Evolutionary conservation across 1,284 basidiomycete species (phyloP).

Genomic region (Trametes versicolor): DNA sequence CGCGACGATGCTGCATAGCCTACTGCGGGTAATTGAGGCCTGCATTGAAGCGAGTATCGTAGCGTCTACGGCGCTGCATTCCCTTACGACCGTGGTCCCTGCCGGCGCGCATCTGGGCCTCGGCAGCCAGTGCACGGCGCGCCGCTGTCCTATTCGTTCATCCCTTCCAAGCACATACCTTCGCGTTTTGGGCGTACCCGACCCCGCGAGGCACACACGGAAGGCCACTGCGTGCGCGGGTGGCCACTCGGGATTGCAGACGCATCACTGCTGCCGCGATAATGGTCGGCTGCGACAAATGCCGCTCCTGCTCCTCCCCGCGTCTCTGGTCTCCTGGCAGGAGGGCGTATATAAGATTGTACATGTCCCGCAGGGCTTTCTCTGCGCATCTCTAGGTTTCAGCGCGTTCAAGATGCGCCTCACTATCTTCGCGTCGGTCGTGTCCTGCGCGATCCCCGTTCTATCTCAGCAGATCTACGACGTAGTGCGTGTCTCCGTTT

Average conservation of each 20-base stretch:
- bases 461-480: constrained; percentile 35
- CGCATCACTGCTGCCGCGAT: constrained; percentile 11
- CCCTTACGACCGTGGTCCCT: background rate
- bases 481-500: constrained; percentile 21
- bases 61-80: constrained; percentile 8
- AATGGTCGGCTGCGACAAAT: background rate
- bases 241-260: constrained; percentile 19
- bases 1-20: background rate
- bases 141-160: constrained; percentile 2
- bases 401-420: constrained; percentile 20
- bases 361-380: background rate
- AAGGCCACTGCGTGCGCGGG: constrained; percentile 2
- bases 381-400: background rate
- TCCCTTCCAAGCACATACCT: background rate
- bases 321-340: background rate
- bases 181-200: constrained; percentile 11
- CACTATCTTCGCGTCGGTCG: constrained; percentile 23
- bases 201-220: background rate
- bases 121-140: background rate
- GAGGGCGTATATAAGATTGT: constrained; percentile 17
- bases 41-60: constrained; percentile 13
- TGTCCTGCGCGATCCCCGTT: constrained; percentile 23
- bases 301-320: constrained; percentile 1
- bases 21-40: constrained; percentile 10
- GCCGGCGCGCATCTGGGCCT: background rate